Evolutionary conservation across 345 rosid genomes (phyloP), one percentile per base, ranked within the genome.

Genomic region (Arabis alpina): DNA sequence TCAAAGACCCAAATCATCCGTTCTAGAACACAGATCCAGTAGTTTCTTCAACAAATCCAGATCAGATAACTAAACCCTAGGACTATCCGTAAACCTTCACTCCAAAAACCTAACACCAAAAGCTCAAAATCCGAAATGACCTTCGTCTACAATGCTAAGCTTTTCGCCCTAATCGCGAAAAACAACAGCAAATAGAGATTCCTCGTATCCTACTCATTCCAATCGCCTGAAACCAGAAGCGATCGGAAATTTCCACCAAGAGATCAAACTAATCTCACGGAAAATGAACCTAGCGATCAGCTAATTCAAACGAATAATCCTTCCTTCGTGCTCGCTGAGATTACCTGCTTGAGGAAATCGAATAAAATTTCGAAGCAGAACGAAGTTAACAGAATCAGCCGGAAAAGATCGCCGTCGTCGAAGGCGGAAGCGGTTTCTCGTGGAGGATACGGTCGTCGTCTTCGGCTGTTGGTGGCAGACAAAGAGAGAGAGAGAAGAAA

Each of bases 381-480:
- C 28, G 54, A 30, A 49, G 74, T 56, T 63, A 49, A 16, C 30
- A 49, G 8, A 42, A 55, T 0, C 60, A 53, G 45, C 43, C 66
- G 43, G 65, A 40, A 41, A 3, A 43, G 64, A 69, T 69, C 75
- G 55, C 66, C 75, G 79, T 62, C 59, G 70, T 68, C 45, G 45
- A 39, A n/a, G 36, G 36, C 78, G 64, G 52, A 28, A 47, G 25
- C 70, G 60, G 78, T 67, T 61, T 45, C 64, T 45, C 37, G 73
- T 61, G 70, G 65, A 61, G 70, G 65, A 61, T 54, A 68, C 54
- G 79, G 79, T 75, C 75, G 79, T 75, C 79, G 79, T 75, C 79
- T 48, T 55, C 53, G 60, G 66, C 79, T 69, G 55, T 61, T 55
- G 74, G 64, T 68, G 65, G 74, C 71, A 75, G 74, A 68, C 74